Percentiles rank a stretch among this genome's conserved stretches.
Evolutionary conservation across 2,329 filamentous ascomycete species (phyloP).

Genomic region (Xylariaceae sp.): DNA sequence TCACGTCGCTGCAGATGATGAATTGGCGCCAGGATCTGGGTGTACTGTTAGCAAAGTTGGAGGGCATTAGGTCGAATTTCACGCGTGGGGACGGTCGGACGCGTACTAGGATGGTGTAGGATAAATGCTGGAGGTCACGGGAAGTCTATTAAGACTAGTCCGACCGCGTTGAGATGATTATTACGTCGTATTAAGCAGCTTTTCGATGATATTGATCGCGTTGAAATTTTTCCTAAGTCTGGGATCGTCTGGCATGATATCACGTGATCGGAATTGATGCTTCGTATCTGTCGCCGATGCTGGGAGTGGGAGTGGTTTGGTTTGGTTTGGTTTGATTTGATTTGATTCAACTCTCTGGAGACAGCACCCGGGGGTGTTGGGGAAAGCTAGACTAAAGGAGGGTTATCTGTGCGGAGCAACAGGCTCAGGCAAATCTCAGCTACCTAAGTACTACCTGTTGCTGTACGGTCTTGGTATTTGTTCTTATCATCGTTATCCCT

Average conservation of each 20-base stretch:
- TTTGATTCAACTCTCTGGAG: constrained; percentile 17
- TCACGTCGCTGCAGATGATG: constrained; percentile 59
- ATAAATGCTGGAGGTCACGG: constrained; percentile 12
- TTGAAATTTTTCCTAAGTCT: constrained; percentile 37
- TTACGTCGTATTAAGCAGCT: constrained; percentile 30
- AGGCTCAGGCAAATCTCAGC: background rate
- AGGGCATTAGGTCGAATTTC: constrained; percentile 9
- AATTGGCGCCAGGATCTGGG: constrained; percentile 61
- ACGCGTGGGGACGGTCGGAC: constrained; percentile 23
- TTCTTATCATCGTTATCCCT: too few species aligned
- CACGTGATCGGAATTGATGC: constrained; percentile 38
- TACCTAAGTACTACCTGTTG: too few species aligned
- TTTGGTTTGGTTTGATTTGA: too few species aligned
- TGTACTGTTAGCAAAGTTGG: constrained; percentile 35
- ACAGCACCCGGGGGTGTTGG: background rate
- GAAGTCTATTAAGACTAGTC: constrained; percentile 35
- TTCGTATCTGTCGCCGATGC: constrained; percentile 10
- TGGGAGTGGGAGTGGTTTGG: constrained; percentile 15
- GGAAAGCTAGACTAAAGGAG: background rate
- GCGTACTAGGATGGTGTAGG: constrained; percentile 36
- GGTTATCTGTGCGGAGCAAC: constrained; percentile 10
- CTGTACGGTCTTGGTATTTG: too few species aligned
- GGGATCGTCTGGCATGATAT: constrained; percentile 34
- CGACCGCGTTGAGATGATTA: constrained; percentile 37
- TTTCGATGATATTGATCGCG: constrained; percentile 40